Evolutionary conservation across 1,284 basidiomycete genomes (phyloP).

Genomic region (Apiotrichum porosum): DNA sequence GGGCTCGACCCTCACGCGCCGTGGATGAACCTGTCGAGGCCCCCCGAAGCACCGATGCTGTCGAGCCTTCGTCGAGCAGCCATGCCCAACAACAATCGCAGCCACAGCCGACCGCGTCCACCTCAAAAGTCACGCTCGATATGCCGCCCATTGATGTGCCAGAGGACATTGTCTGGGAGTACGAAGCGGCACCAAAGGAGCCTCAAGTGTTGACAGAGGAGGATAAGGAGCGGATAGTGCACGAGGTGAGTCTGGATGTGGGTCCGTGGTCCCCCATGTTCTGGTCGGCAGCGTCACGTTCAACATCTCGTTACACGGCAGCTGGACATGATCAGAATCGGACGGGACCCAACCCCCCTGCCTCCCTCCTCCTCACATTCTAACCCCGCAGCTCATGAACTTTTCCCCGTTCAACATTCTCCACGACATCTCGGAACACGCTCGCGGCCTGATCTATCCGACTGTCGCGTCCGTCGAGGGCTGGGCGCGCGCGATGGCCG

Average conservation of each 20-base stretch:
- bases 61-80: not conserved
- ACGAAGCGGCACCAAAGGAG: conserved; percentile 8
- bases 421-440: conserved; percentile 38
- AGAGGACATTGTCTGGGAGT: conserved; percentile 36
- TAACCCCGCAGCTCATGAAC: conserved; percentile 29
- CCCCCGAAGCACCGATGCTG: not conserved
- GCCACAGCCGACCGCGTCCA: conserved; percentile 6
- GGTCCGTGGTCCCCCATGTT: too few relatives aligned
- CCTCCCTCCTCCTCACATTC: not conserved
- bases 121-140: conserved; percentile 32
- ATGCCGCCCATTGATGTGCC: conserved; percentile 25
- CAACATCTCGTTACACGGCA: too few relatives aligned
- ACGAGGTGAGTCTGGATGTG: conserved; percentile 29
- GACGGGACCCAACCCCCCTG: too few relatives aligned
- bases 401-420: conserved; percentile 36
- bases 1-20: not conserved
- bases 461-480: conserved; percentile 31
- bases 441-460: conserved; percentile 31
- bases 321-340: too few relatives aligned
- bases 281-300: not conserved
- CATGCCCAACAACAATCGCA: not conserved
- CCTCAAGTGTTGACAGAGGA: conserved; percentile 22
- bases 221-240: conserved; percentile 30
- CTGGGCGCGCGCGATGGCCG: conserved; percentile 23
- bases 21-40: not conserved